Conservation (phyloP, 768 basidiomycete genomes). For the Tubosaeta brunneosetosa region DNA sequence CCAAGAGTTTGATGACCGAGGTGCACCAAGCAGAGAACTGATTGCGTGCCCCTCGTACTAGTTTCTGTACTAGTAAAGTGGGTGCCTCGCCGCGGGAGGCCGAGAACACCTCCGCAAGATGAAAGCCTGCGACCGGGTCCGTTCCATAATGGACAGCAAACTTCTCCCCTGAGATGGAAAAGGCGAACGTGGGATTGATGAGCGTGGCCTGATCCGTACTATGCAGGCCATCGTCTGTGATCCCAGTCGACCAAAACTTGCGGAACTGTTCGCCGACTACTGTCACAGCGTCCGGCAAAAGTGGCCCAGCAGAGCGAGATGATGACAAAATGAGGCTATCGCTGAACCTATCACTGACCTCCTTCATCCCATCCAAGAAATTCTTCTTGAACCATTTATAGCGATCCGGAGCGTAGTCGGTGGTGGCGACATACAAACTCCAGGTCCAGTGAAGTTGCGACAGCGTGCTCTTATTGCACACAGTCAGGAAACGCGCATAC, state of each 20-base stretch:
- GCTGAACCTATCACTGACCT: not conserved
- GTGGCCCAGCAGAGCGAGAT: slow-evolving; percentile 27
- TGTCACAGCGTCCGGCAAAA: slow-evolving; percentile 9
- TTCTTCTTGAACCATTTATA: slow-evolving; percentile 12
- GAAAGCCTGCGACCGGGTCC: slow-evolving; percentile 29
- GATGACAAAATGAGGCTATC: slow-evolving; percentile 4
- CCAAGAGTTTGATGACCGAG: slow-evolving; percentile 15
- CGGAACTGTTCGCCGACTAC: slow-evolving; percentile 18
- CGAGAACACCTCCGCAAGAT: slow-evolving; percentile 27
- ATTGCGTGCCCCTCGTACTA: slow-evolving; percentile 15
- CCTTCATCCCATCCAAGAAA: slow-evolving; percentile 22
- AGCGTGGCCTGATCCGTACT: slow-evolving; percentile 8
- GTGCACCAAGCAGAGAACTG: slow-evolving; percentile 29
- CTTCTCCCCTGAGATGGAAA: slow-evolving; percentile 18
- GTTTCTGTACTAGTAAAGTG: slow-evolving; percentile 10
- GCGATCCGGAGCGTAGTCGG: slow-evolving; percentile 8
- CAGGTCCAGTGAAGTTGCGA: slow-evolving; percentile 20
- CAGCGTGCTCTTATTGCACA: slow-evolving; percentile 24
- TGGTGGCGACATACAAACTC: slow-evolving; percentile 13
- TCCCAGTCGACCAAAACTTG: slow-evolving; percentile 23
- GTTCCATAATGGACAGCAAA: slow-evolving; percentile 28
- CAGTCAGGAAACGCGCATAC: slow-evolving; percentile 22
- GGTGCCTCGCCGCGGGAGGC: slow-evolving; percentile 1
- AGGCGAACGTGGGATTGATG: slow-evolving; percentile 30
- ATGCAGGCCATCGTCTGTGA: slow-evolving; percentile 23